Conservation (phyloP, 73 alveolate genomes). For the Paramecium caudatum region DNA sequence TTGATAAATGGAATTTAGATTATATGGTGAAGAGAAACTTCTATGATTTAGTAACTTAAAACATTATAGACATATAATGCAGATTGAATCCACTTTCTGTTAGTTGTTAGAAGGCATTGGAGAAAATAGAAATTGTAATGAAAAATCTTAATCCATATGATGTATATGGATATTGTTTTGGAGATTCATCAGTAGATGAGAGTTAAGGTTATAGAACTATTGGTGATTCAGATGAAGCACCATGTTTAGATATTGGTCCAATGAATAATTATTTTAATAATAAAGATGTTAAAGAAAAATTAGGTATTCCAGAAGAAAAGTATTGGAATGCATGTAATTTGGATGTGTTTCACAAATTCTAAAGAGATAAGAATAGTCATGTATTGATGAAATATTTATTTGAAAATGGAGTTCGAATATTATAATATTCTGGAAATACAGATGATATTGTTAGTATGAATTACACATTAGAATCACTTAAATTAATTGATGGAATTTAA, state of each 20-base stretch:
- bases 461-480: constrained; percentile 36
- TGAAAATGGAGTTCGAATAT: constrained; percentile 73
- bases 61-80: not conserved
- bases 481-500: not conserved
- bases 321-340: constrained; percentile 47
- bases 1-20: not conserved
- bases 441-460: constrained; percentile 29
- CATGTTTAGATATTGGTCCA: constrained; percentile 60
- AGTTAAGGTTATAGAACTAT: not conserved
- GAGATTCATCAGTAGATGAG: constrained; percentile 48
- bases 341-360: not conserved
- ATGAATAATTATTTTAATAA: constrained; percentile 23
- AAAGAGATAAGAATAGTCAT: not conserved
- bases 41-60: not conserved
- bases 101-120: constrained; percentile 24
- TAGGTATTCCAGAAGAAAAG: not conserved
- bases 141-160: constrained; percentile 40
- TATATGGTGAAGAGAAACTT: constrained; percentile 33
- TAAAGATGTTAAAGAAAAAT: not conserved
- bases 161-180: constrained; percentile 51
- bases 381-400: not conserved
- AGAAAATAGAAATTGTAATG: not conserved
- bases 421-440: constrained; percentile 55
- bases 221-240: constrained; percentile 45
- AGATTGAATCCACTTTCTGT: not conserved